These are phyloP conservation scores for Lepidopterella palustris DNA, from an alignment of 495 filamentous ascomycete species.

Conservation along the genomic window DNA sequence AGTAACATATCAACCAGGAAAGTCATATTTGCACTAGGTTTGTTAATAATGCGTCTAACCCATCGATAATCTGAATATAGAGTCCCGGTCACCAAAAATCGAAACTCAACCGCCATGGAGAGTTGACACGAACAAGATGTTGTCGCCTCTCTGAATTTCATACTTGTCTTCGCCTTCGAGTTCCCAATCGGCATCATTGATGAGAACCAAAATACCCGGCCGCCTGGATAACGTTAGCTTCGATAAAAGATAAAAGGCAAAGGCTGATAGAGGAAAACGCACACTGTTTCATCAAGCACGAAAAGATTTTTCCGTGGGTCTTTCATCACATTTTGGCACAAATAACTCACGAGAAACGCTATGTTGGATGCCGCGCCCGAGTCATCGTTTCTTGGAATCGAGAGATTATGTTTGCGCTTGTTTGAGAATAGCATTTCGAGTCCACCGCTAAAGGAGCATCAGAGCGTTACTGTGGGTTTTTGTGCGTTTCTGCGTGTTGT, in stretches of 20 bases:
- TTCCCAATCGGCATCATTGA: constrained; percentile 98
- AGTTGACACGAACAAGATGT: constrained; percentile 95
- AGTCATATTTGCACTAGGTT: too few species aligned
- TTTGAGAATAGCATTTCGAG: constrained; percentile 94
- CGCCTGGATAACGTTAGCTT: constrained; percentile 49
- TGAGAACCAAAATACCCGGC: constrained; percentile 92
- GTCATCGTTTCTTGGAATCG: constrained; percentile 56
- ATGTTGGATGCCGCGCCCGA: constrained; percentile 58
- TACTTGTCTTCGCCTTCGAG: constrained; percentile 91
- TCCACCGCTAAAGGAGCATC: constrained; percentile 58
- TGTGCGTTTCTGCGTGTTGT: neutral
- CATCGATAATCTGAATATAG: too few species aligned
- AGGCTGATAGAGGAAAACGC: constrained; percentile 36
- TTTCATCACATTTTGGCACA: constrained; percentile 80
- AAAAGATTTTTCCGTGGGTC: constrained; percentile 85
- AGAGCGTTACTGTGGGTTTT: too few species aligned
- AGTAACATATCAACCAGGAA: too few species aligned
- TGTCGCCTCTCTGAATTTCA: constrained; percentile 72
- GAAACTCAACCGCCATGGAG: constrained; percentile 68
- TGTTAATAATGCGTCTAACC: too few species aligned
- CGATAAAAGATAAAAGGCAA: neutral
- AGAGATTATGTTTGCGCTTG: constrained; percentile 61
- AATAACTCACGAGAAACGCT: constrained; percentile 66
- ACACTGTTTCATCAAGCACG: constrained; percentile 83
- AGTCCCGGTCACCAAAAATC: neutral